phyloP scores from a whole-genome alignment of 2,329 filamentous ascomycete species.

The Colletotrichum lupini region DNA sequence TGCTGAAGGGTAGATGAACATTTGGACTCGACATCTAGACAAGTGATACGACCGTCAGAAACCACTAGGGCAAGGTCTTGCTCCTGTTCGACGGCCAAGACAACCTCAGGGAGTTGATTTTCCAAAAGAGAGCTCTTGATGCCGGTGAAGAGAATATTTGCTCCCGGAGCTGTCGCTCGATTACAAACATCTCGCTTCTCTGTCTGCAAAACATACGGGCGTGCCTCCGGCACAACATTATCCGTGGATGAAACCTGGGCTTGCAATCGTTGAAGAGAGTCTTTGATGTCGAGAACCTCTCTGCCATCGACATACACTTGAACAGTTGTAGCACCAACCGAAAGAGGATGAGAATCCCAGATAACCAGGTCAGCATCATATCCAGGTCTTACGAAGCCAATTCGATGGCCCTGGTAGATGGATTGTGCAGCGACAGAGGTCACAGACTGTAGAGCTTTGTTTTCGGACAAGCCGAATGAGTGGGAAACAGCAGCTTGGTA shows the following conservation, averaged over 20 bases:
- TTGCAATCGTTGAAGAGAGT: neutral
- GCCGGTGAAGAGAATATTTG: neutral
- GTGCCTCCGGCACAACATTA: neutral
- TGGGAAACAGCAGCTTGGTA: constrained; percentile 52
- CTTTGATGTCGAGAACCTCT: neutral
- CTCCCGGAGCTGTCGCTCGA: neutral
- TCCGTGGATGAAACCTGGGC: neutral
- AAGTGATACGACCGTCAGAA: neutral
- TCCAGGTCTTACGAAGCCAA: constrained; percentile 54
- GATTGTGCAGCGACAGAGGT: constrained; percentile 57
- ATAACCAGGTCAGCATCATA: constrained; percentile 62
- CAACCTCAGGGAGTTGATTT: rapidly evolving
- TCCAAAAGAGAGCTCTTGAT: constrained; percentile 1
- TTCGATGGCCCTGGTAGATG: constrained; percentile 52
- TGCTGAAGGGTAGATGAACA: neutral
- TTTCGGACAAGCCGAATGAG: constrained; percentile 50
- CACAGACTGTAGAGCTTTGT: constrained; percentile 53
- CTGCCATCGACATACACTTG: constrained; percentile 60
- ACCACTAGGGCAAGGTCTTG: neutral
- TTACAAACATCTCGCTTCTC: neutral
- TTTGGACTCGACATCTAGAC: neutral
- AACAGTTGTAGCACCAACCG: constrained; percentile 54
- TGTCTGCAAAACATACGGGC: neutral
- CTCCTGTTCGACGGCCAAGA: too few relatives aligned
- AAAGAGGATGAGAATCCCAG: constrained; percentile 59